These are phyloP conservation scores for Penicillium samsonianum DNA, from an alignment of 495 filamentous ascomycete species.

Conservation along the genomic window DNA sequence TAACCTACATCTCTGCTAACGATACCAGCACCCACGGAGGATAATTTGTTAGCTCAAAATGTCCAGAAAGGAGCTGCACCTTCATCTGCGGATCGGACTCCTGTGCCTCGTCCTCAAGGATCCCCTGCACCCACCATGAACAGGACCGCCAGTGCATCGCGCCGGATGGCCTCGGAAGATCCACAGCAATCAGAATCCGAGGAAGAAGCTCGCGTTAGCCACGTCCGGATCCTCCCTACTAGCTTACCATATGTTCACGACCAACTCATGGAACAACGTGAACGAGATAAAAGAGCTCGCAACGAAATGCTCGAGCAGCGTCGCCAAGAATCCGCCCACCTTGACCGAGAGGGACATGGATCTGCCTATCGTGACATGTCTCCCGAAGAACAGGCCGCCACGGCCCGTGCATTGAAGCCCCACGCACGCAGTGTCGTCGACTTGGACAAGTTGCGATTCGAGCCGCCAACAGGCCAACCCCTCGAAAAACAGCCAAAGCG, in stretches of 20 bases:
- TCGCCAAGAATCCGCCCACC: slow-evolving; percentile 29
- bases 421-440: slow-evolving; percentile 67
- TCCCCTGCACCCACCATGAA: slow-evolving; percentile 19
- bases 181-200: slow-evolving; percentile 32
- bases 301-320: slow-evolving; percentile 31
- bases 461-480: slow-evolving; percentile 68
- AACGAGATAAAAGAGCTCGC: slow-evolving; percentile 40
- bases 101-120: slow-evolving; percentile 26
- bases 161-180: slow-evolving; percentile 31
- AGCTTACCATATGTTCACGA: slow-evolving; percentile 87
- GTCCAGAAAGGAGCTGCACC: slow-evolving; percentile 24
- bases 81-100: slow-evolving; percentile 25
- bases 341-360: slow-evolving; percentile 51
- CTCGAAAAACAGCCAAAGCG: slow-evolving; percentile 62
- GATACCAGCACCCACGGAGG: slow-evolving; percentile 43
- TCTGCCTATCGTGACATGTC: slow-evolving; percentile 50
- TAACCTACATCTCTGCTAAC: slow-evolving; percentile 17
- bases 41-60: slow-evolving; percentile 37
- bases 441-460: slow-evolving; percentile 54
- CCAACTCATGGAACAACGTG: slow-evolving; percentile 79
- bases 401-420: slow-evolving; percentile 73
- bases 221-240: slow-evolving; percentile 85
- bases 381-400: slow-evolving; percentile 73
- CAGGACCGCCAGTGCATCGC: slow-evolving; percentile 31
- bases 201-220: slow-evolving; percentile 57